phyloP scores from a whole-genome alignment of 78 protist genomes.

The Anaeramoeba flamelloides region DNA sequence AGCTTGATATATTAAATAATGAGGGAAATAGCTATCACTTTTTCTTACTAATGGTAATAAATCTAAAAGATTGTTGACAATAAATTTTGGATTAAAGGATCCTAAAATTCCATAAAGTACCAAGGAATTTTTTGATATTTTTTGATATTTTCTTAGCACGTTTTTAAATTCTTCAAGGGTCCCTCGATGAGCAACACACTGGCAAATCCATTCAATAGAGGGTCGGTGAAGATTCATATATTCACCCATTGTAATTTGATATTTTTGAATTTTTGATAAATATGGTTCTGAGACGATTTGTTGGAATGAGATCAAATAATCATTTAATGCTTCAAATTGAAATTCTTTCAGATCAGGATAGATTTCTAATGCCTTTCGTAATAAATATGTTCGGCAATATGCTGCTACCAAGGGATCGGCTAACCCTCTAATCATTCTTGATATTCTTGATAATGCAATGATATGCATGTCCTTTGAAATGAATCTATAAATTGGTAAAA shows the following conservation, averaged over 20 bases:
- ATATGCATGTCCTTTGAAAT: slow-evolving; percentile 21
- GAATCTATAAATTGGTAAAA: slow-evolving; percentile 47
- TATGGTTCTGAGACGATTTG: no score
- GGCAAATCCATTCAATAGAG: slow-evolving; percentile 49
- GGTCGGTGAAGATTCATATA: slow-evolving; percentile 44
- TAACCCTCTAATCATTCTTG: slow-evolving; percentile 39
- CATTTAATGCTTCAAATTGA: no score
- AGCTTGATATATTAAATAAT: slow-evolving; percentile 33
- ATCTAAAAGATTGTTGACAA: slow-evolving; percentile 21
- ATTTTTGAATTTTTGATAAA: no score
- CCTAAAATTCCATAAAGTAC: slow-evolving; percentile 34
- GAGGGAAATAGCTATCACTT: slow-evolving; percentile 27
- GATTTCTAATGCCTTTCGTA: no score
- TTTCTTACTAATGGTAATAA: slow-evolving; percentile 30
- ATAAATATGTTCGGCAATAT: slow-evolving; percentile 46
- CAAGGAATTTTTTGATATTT: slow-evolving; percentile 19
- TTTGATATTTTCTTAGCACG: neutral
- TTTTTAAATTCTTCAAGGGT: no score
- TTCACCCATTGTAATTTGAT: no score
- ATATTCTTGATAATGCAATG: slow-evolving; percentile 27
- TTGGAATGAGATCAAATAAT: no score
- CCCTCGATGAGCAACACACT: slow-evolving; percentile 29
- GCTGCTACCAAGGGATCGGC: slow-evolving; percentile 63
- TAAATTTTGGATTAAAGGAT: slow-evolving; percentile 34
- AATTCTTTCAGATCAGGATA: no score